phyloP scores from a whole-genome alignment of 805 yeast genomes.

The Cyberlindnera saturnus region DNA sequence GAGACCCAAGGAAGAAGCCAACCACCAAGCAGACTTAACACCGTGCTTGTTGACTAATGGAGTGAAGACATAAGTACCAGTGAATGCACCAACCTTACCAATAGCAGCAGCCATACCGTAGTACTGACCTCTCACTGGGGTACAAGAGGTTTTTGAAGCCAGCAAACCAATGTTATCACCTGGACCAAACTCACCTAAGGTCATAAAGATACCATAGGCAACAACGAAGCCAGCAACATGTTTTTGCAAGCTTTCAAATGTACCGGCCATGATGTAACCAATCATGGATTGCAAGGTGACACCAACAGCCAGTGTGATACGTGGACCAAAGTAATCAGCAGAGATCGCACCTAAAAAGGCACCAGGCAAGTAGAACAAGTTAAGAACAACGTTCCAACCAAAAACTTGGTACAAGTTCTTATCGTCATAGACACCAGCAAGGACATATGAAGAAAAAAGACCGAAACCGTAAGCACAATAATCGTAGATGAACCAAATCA shows the following conservation, averaged over 20 bases:
- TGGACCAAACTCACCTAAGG: conserved; percentile 91
- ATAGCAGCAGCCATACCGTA: conserved; percentile 88
- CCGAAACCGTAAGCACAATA: conserved; percentile 86
- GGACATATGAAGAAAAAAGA: conserved; percentile 70
- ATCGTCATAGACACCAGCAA: conserved; percentile 49
- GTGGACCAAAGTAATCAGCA: conserved; percentile 90
- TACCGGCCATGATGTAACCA: conserved; percentile 81
- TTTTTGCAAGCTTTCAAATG: conserved; percentile 45
- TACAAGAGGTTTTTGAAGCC: conserved; percentile 80
- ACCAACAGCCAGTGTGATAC: conserved; percentile 69
- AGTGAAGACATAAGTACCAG: conserved; percentile 87
- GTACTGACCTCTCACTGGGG: conserved; percentile 85
- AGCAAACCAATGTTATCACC: conserved; percentile 89
- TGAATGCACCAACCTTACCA: conserved; percentile 91
- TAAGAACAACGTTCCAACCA: conserved; percentile 90
- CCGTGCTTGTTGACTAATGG: conserved; percentile 63
- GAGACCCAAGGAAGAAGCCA: conserved; percentile 71
- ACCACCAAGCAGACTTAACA: conserved; percentile 72
- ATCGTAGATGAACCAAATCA: conserved; percentile 90
- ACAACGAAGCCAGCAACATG: conserved; percentile 77
- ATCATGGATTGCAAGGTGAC: conserved; percentile 66
- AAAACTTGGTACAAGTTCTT: conserved; percentile 65
- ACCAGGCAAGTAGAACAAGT: conserved; percentile 87
- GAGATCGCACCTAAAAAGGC: conserved; percentile 77
- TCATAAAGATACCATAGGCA: conserved; percentile 79